A percentile compares a stretch with the other conserved stretches of the same genome.
These are phyloP conservation scores for Salix brachista DNA, from an alignment of 345 rosid genomes.

Conservation along the genomic window DNA sequence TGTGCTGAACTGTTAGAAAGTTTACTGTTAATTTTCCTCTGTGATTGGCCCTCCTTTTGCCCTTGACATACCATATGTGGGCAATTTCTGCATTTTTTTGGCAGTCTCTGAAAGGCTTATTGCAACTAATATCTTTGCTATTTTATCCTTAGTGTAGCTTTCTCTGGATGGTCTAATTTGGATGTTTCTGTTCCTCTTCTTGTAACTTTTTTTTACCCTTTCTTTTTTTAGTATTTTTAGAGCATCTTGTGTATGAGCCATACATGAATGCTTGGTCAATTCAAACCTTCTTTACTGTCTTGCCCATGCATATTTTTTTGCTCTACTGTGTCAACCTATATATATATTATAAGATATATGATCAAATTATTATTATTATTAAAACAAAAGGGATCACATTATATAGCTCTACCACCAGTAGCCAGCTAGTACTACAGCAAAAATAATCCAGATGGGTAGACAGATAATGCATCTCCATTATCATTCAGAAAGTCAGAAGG, in stretches of 20 bases:
- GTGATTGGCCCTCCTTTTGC: background rate
- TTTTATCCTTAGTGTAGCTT: slow-evolving; percentile 14
- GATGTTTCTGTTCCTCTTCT: slow-evolving; percentile 2
- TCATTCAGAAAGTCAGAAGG: background rate
- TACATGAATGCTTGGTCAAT: slow-evolving; percentile 18
- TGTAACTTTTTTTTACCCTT: background rate
- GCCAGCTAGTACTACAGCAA: background rate
- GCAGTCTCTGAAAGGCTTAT: slow-evolving; percentile 19
- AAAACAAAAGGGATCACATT: too few relatives aligned
- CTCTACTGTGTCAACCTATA: background rate
- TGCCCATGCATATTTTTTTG: background rate
- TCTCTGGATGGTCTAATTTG: slow-evolving; percentile 3
- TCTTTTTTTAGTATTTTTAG: background rate
- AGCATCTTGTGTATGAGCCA: slow-evolving; percentile 10
- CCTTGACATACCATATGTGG: slow-evolving; percentile 9
- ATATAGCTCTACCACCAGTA: background rate
- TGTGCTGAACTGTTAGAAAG: background rate
- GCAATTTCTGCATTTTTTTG: slow-evolving; percentile 14
- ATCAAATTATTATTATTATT: background rate
- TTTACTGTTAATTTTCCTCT: background rate
- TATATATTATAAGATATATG: background rate
- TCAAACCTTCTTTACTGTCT: slow-evolving; percentile 16
- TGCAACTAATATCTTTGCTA: slow-evolving; percentile 14
- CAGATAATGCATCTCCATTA: background rate
- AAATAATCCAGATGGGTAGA: background rate